phyloP scores from a whole-genome alignment of 352 stramenopile genomes.

The Pythium apleroticum region DNA sequence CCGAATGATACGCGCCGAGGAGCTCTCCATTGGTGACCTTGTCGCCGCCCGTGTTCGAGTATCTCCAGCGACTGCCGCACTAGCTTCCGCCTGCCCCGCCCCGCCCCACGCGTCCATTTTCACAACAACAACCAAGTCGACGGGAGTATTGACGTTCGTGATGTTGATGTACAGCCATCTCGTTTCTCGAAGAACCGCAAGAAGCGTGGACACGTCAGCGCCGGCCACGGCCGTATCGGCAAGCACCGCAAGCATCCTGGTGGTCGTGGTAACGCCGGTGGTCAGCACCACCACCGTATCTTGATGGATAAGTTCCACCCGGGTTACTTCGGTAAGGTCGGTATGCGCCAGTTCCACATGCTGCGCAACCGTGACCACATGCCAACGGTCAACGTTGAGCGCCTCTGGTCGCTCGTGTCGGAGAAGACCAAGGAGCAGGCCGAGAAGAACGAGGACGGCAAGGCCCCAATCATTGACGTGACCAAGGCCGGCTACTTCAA shows the following conservation, averaged over 20 bases:
- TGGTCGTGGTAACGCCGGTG: slow-evolving; percentile 99
- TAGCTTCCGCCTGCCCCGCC: background rate
- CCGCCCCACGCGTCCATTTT: background rate
- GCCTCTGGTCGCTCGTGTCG: slow-evolving; percentile 98
- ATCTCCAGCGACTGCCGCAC: background rate
- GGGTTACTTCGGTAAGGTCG: slow-evolving; percentile 99
- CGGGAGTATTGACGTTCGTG: slow-evolving; percentile 6
- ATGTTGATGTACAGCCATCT: slow-evolving; percentile 50
- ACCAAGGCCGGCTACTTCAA: slow-evolving; percentile 99
- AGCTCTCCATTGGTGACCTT: background rate
- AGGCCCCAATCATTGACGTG: slow-evolving; percentile 99
- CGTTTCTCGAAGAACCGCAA: slow-evolving; percentile 98
- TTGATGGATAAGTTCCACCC: slow-evolving; percentile 99
- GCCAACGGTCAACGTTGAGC: slow-evolving; percentile 99
- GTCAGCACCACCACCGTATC: slow-evolving; percentile 99
- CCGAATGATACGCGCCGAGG: background rate
- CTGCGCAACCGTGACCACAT: slow-evolving; percentile 97
- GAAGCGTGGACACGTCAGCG: slow-evolving; percentile 99
- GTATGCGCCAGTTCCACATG: slow-evolving; percentile 99
- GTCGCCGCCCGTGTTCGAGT: background rate
- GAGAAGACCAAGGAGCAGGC: slow-evolving; percentile 97
- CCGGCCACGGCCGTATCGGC: slow-evolving; percentile 99
- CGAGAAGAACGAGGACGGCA: slow-evolving; percentile 93
- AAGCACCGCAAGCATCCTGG: slow-evolving; percentile 99
- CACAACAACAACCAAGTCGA: background rate